Conservation (phyloP, 2,329 filamentous ascomycete genomes). For the Coccinonectria pachysandricola region DNA sequence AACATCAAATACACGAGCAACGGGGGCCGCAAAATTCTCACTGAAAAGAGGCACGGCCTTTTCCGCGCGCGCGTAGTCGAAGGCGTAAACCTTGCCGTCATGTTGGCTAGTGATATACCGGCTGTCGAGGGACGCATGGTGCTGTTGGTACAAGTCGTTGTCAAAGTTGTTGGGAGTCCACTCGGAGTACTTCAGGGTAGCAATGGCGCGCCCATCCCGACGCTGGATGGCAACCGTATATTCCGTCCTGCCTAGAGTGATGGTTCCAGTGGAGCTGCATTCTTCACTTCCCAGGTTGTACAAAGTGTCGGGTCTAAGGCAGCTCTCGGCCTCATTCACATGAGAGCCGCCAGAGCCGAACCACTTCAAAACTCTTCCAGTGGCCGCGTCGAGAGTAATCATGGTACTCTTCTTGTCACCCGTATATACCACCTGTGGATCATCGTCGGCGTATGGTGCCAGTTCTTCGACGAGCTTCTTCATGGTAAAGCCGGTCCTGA, state of each 20-base stretch:
- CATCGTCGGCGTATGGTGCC: constrained; percentile 63
- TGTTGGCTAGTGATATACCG: constrained; percentile 82
- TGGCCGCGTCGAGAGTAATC: constrained; percentile 80
- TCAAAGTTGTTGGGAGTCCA: constrained; percentile 92
- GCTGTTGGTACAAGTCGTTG: constrained; percentile 75
- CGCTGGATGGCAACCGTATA: constrained; percentile 83
- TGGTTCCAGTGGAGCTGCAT: constrained; percentile 68
- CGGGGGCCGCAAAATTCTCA: constrained; percentile 63
- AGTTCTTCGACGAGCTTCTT: constrained; percentile 81
- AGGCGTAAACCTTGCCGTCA: constrained; percentile 74
- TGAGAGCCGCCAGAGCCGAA: constrained; percentile 67
- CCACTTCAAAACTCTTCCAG: constrained; percentile 70
- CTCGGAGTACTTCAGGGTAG: constrained; percentile 84
- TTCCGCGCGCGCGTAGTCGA: constrained; percentile 53
- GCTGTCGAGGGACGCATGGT: constrained; percentile 69
- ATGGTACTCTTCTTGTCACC: constrained; percentile 86
- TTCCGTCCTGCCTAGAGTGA: constrained; percentile 77
- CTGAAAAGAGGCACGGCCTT: constrained; percentile 50
- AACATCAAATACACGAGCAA: constrained; percentile 82
- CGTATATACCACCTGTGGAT: constrained; percentile 76
- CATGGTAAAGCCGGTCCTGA: constrained; percentile 62
- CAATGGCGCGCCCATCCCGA: constrained; percentile 63
- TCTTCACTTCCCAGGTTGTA: constrained; percentile 60
- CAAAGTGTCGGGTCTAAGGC: constrained; percentile 56
- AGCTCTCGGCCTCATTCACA: constrained; percentile 62